Evolutionary conservation across 495 filamentous ascomycete species (phyloP).

Genomic region (Penicillium odoratum): DNA sequence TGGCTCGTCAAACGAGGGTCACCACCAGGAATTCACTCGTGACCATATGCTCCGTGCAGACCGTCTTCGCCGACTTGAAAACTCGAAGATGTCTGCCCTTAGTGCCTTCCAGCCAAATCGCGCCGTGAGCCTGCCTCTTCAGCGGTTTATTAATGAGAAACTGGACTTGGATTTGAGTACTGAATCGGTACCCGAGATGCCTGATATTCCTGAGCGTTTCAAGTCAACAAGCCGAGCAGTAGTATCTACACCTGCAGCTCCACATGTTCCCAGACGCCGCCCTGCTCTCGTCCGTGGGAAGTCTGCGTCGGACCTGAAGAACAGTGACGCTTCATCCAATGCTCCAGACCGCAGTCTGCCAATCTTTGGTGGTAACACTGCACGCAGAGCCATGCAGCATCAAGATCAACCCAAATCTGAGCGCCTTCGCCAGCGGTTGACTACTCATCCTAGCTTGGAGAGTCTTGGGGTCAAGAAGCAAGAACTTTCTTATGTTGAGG

Average conservation of each 20-base stretch:
- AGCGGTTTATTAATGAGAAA: slow-evolving; percentile 50
- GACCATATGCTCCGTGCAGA: slow-evolving; percentile 39
- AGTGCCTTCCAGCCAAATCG: slow-evolving; percentile 30
- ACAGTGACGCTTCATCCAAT: slow-evolving; percentile 10
- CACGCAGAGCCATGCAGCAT: slow-evolving; percentile 20
- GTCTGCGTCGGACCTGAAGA: slow-evolving; percentile 21
- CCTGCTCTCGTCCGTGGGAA: slow-evolving; percentile 24
- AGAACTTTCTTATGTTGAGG: slow-evolving; percentile 28
- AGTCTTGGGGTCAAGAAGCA: slow-evolving; percentile 36
- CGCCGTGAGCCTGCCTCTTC: slow-evolving; percentile 43
- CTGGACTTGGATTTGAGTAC: slow-evolving; percentile 30
- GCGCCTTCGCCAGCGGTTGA: slow-evolving; percentile 35
- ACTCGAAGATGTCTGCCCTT: slow-evolving; percentile 25
- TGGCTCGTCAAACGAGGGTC: slow-evolving; percentile 32
- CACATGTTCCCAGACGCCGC: slow-evolving; percentile 17
- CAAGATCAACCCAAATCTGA: slow-evolving; percentile 27
- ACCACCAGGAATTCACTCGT: slow-evolving; percentile 20
- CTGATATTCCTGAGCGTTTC: slow-evolving; percentile 13
- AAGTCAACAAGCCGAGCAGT: slow-evolving; percentile 7
- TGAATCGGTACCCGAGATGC: slow-evolving; percentile 13
- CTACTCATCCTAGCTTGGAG: slow-evolving; percentile 40
- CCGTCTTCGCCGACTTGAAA: slow-evolving; percentile 32
- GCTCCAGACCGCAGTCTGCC: slow-evolving; percentile 18
- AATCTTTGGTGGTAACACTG: slow-evolving; percentile 16
- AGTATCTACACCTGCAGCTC: slow-evolving; percentile 15